Evolutionary conservation across 1,284 basidiomycete species (phyloP).

Genomic region (Moesziomyces aphidis): DNA sequence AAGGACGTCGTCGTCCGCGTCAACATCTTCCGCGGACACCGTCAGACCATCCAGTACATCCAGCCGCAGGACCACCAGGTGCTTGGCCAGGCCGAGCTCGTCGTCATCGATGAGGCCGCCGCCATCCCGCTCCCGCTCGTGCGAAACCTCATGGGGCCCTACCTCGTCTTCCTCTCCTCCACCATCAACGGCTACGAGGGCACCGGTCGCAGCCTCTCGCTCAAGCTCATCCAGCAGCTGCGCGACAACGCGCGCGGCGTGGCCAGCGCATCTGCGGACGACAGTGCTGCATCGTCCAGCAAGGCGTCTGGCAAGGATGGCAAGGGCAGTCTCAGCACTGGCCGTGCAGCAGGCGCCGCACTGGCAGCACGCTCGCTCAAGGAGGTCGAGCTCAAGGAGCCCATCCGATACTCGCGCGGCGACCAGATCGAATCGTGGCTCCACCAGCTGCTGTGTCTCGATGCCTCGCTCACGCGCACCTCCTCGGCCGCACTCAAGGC

Average conservation of each 20-base stretch:
- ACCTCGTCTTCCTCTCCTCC: conserved; percentile 97
- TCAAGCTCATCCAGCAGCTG: conserved; percentile 97
- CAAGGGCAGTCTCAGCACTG: conserved; percentile 45
- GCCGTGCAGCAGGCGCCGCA: conserved; percentile 60
- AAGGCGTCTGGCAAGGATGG: conserved; percentile 70
- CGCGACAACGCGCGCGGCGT: conserved; percentile 77
- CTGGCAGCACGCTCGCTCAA: conserved; percentile 79
- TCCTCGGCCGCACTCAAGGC: conserved; percentile 64
- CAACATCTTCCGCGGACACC: conserved; percentile 81
- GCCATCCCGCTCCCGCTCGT: conserved; percentile 97
- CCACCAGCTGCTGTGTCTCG: conserved; percentile 89
- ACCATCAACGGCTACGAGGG: conserved; percentile 99
- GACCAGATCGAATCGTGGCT: conserved; percentile 97
- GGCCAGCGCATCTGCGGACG: conserved; percentile 49
- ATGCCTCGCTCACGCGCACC: conserved; percentile 81
- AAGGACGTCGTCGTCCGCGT: conserved; percentile 96
- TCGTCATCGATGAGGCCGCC: conserved; percentile 98
- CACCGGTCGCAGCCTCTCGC: conserved; percentile 93
- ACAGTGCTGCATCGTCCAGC: conserved; percentile 71
- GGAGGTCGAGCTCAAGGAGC: conserved; percentile 94
- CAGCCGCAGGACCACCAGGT: conserved; percentile 97
- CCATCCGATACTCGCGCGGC: conserved; percentile 89
- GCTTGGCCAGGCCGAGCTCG: conserved; percentile 94
- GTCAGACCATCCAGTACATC: conserved; percentile 76
- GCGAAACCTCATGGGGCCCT: conserved; percentile 92